Conservation (phyloP, 805 yeast genomes). For the Vanderwaltozyma tropicalis region DNA sequence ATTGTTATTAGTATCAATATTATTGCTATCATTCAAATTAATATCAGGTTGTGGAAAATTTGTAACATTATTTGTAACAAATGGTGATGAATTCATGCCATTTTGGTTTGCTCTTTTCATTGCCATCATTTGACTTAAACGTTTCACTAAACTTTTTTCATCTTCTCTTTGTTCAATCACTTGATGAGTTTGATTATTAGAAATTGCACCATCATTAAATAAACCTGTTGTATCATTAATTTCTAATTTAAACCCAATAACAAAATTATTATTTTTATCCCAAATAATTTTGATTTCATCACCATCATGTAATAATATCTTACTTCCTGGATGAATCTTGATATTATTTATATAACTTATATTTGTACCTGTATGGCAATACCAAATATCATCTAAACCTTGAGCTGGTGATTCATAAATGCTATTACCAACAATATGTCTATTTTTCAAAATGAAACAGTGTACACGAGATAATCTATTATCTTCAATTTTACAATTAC, state of each 20-base stretch:
- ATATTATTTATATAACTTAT: constrained; percentile 61
- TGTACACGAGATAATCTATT: constrained; percentile 77
- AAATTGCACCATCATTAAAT: constrained; percentile 38
- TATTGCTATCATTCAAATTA: background rate
- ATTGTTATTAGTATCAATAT: background rate
- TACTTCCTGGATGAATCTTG: constrained; percentile 51
- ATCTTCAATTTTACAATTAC: constrained; percentile 56
- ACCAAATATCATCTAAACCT: constrained; percentile 67
- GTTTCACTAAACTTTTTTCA: constrained; percentile 15
- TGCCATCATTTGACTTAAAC: constrained; percentile 16
- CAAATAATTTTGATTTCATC: constrained; percentile 58
- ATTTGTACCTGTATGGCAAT: constrained; percentile 70
- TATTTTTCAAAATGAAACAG: constrained; percentile 53
- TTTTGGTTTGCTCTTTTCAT: constrained; percentile 8
- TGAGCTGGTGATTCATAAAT: constrained; percentile 64
- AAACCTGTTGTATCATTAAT: constrained; percentile 56
- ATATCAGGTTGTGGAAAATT: background rate
- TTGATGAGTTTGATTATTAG: constrained; percentile 6
- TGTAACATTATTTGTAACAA: too few species aligned
- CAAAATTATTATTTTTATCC: constrained; percentile 44
- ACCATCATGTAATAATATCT: constrained; percentile 49
- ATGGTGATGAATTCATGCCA: background rate
- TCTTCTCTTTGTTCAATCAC: constrained; percentile 18
- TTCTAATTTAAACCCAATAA: constrained; percentile 42
- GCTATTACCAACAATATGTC: constrained; percentile 50